These are phyloP conservation scores for Penicillium verrucosum DNA, from an alignment of 2,329 filamentous ascomycete species.

Conservation along the genomic window DNA sequence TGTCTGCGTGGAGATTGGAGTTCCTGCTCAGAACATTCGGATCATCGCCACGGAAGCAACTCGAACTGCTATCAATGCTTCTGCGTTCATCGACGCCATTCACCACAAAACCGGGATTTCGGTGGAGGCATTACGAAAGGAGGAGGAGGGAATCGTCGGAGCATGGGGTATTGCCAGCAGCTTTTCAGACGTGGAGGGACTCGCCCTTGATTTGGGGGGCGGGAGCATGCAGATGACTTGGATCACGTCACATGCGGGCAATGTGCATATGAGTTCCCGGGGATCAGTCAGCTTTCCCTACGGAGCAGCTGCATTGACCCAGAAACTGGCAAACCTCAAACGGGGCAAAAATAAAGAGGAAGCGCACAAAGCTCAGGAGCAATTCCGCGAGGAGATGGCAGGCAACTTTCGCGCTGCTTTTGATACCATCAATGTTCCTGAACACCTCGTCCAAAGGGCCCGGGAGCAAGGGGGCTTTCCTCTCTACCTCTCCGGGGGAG, in stretches of 20 bases:
- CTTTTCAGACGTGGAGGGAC: conserved; percentile 64
- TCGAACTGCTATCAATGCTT: conserved; percentile 70
- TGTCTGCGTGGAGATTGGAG: conserved; percentile 65
- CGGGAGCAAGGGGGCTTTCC: conserved; percentile 54
- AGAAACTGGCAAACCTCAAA: conserved; percentile 51
- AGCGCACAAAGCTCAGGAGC: conserved; percentile 41
- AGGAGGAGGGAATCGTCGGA: conserved; percentile 75
- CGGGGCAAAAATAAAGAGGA: conserved; percentile 39
- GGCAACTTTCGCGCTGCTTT: conserved; percentile 60
- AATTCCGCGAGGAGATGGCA: conserved; percentile 45
- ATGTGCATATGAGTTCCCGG: conserved; percentile 50
- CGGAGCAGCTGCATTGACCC: conserved; percentile 63
- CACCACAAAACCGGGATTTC: conserved; percentile 58
- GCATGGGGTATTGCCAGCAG: conserved; percentile 78
- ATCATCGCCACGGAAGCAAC: conserved; percentile 89
- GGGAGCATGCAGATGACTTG: conserved; percentile 67
- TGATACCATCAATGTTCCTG: conserved; percentile 55
- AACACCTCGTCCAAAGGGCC: conserved; percentile 47
- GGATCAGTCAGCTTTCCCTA: conserved; percentile 65
- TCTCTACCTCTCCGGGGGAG: conserved; percentile 81
- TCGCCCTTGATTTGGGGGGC: conserved; percentile 80
- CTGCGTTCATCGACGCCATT: conserved; percentile 66
- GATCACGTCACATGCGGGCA: conserved; percentile 54
- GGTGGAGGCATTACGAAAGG: conserved; percentile 71
- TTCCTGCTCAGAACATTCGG: conserved; percentile 60